Evolutionary conservation across 306 rosid genomes (phyloP), one percentile per base, ranked within the genome.

Genomic region (Casuarina equisetifolia): DNA sequence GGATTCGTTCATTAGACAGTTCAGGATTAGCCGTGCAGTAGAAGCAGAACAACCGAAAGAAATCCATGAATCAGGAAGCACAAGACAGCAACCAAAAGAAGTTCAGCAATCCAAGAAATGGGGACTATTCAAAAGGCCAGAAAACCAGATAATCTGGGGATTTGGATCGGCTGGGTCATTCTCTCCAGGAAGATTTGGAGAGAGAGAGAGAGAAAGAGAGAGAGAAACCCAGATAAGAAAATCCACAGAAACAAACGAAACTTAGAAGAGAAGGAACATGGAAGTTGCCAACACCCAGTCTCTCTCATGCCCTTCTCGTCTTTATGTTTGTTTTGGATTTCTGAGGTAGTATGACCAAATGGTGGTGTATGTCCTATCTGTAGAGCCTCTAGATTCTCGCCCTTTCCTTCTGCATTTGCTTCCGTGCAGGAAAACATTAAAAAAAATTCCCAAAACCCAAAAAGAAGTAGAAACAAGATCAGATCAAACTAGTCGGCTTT

Each of bases 121-220:
- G 64, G 13, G 9, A 35, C 48, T 48, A 2, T 19, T 46, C 49
- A 43, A 46, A 73, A 73, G 70, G 11, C 75, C 44, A 70, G 75
- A 79, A 83, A 83, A 83, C 84, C 80, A 80, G 84, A 83, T 45
- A 87, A 83, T 79, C 80, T 68, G 83, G 82, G 81, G 83, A 80
- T 86, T 92, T 82, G 89, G 92, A 88, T 88, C 94, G 83, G 81
- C 85, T 85, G 88, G 88, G 86, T 83, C 92, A 91, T 86, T 86
- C 88, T 85, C 81, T 83, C 85, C 59, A 80, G 78, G 86, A 80
- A 86, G 92, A 89, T 86, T 80, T 74, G 69, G 79, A 79, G 79
- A 86, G 86, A 82, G 86, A 88, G 68, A 78, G 81, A 84, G 61
- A 66, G 44, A 54, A 12, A 43, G 82, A 59, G 49, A 59, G 52